These are phyloP conservation scores for Lenwebbia sp. DNA, from an alignment of 345 rosid genomes.

Conservation along the genomic window DNA sequence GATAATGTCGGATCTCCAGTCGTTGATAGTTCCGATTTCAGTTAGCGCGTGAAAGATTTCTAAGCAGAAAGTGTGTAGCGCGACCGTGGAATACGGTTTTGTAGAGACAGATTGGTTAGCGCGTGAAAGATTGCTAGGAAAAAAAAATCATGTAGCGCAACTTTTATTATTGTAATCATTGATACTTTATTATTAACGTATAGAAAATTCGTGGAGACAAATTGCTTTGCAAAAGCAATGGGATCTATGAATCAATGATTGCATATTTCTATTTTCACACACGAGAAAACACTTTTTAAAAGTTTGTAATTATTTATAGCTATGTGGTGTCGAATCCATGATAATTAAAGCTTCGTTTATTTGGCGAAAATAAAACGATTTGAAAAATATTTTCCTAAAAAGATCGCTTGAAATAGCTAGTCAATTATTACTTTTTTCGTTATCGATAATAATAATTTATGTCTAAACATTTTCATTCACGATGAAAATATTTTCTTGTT, in stretches of 20 bases:
- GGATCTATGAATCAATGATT: background rate
- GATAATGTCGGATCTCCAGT: fast-evolving
- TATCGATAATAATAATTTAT: no score
- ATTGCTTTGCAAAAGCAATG: no score
- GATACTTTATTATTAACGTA: background rate
- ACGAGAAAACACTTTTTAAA: background rate
- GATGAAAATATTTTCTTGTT: no score
- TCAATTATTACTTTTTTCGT: no score
- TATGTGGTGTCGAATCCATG: background rate
- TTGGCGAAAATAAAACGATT: no score
- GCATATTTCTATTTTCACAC: background rate
- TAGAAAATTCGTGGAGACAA: no score
- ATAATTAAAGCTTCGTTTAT: background rate
- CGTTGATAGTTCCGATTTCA: background rate
- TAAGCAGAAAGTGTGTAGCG: background rate
- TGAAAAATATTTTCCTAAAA: no score
- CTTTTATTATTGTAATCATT: background rate
- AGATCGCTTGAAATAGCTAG: no score
- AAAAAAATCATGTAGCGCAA: background rate
- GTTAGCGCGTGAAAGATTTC: background rate
- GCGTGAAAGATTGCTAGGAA: background rate
- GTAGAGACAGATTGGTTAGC: background rate
- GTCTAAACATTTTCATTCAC: no score
- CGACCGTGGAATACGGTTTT: fast-evolving
- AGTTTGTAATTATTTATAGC: background rate